phyloP scores from a whole-genome alignment of 1,284 basidiomycete species.

The Mycena sp. region DNA sequence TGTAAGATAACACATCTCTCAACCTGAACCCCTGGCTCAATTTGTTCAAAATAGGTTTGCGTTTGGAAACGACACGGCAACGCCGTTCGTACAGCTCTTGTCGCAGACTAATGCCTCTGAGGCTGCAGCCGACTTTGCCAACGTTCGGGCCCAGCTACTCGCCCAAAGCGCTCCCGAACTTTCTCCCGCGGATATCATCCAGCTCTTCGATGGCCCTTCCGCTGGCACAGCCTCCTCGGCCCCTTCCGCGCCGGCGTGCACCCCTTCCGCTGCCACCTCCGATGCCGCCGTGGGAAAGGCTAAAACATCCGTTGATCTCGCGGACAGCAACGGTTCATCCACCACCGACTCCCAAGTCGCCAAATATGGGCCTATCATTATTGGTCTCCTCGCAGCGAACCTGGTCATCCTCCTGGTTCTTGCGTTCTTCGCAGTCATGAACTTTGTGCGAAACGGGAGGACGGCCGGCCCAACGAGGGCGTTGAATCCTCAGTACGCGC shows the following conservation, averaged over 20 bases:
- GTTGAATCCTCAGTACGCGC: constrained; percentile 11
- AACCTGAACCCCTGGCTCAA: too few relatives aligned
- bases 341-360: not conserved
- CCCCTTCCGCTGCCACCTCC: too few relatives aligned
- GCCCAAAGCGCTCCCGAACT: constrained; percentile 5
- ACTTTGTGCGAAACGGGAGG: constrained; percentile 11
- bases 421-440: constrained; percentile 13
- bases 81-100: constrained; percentile 11
- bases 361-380: constrained; percentile 21
- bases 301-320: constrained; percentile 12
- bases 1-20: not conserved
- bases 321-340: not conserved
- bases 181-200: not conserved
- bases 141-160: not conserved
- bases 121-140: not conserved
- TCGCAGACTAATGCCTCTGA: constrained; percentile 1
- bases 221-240: not conserved
- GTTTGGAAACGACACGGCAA: constrained; percentile 7
- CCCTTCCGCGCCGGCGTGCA: too few relatives aligned
- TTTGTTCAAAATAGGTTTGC: not conserved
- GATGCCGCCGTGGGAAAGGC: too few relatives aligned
- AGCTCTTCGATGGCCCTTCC: constrained; percentile 6
- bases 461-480: constrained; percentile 6
- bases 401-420: constrained; percentile 18
- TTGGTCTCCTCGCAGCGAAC: constrained; percentile 24